Evolutionary conservation across 2,329 filamentous ascomycete genomes (phyloP), one percentile per base, ranked within the genome.

Genomic region (Penicillium frequentans): DNA sequence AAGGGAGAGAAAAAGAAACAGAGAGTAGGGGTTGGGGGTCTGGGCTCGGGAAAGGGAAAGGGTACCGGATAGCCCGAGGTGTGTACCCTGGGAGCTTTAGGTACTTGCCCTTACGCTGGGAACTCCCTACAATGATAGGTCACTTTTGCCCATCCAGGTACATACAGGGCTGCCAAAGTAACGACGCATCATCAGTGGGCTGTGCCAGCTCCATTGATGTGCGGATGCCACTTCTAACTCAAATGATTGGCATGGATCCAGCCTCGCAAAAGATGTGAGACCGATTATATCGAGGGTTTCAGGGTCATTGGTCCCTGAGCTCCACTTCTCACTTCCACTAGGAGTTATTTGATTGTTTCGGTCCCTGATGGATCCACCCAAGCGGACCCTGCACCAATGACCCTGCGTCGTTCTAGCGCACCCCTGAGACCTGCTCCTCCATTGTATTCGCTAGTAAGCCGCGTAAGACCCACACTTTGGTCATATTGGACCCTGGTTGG

Each of bases 131-230:
- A 19, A 19, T 10, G 13, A 23, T 7, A 42, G 33, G 48, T 50
- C 48, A 50, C 35, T 29, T 14, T 16, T 23, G 8, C 29, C 33
- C n/a, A 10, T 50, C 3, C n/a, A 19, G 48, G 19, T 50, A 50
- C 48, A 6, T 49, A 3, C 19, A 29, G 19, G 3, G 7, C n/a
- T 24, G 13, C n/a, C 7, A 44, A 48, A 23, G 35, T 21, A 26
- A 47, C 37, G 56, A 64, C 58, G 54, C 60, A 64, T 64, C 62
- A 62, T 64, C 62, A 62, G 52, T 54, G 57, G 62, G 60, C 62
- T 62, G 62, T 62, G 62, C 35, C 29, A 35, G 55, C 59, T 53
- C 54, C 33, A 54, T 53, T 58, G 49, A 42, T 19, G 49, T 39
- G 23, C 45, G 21, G 21, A 37, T 49, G 45, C 33, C 44, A 42